Evolutionary conservation across 1,284 basidiomycete genomes (phyloP), one percentile per base, ranked within the genome.

Genomic region (Cutaneotrichosporon cavernicola): DNA sequence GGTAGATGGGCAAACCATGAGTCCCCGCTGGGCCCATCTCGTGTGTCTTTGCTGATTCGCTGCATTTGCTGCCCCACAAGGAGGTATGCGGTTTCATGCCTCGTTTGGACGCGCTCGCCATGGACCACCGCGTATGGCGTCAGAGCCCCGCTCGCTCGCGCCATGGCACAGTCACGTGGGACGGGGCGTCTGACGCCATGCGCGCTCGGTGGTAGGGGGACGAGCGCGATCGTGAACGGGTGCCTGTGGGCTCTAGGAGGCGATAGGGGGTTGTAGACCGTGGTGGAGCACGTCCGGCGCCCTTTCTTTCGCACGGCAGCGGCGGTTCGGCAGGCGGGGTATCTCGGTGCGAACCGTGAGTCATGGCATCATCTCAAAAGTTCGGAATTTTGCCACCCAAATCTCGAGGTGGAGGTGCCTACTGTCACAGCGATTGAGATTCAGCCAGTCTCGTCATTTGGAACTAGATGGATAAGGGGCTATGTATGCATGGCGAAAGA

Each of bases 331-430:
- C 36, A 36, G 4, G 36, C 36, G 36, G 36, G 36, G 36, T 43
- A 13, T 43, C 40, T 43, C 13, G 40, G 14, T 13, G 40, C 16
- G 13, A 43, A 43, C 14, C 14, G 16, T 16, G 40, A 43, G 40
- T 13, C 40, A 43, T 43, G 40, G 40, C 40, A 18, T 43, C 40
- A 18, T 43, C 40, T 26, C 40, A 43, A 43, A 43, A 43, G 40
- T 43, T 43, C 40, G 40, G 40, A 43, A 43, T 43, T 43, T 43
- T 43, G 40, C 40, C 40, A 43, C 40, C 40, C 40, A 43, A 43
- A 43, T 43, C 40, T 43, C 16, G 9, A 18, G 14, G 40, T 43
- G 40, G 40, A 43, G 14, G 40, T 43, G 2, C 5, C 16, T 6
- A 5, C 5, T 18, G 40, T 43, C 14, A 9, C 40, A 43, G 13